Percentiles rank a stretch among this genome's conserved stretches.
These are phyloP conservation scores for Phytophthora vignae DNA, from an alignment of 352 stramenopile species.

Conservation along the genomic window DNA sequence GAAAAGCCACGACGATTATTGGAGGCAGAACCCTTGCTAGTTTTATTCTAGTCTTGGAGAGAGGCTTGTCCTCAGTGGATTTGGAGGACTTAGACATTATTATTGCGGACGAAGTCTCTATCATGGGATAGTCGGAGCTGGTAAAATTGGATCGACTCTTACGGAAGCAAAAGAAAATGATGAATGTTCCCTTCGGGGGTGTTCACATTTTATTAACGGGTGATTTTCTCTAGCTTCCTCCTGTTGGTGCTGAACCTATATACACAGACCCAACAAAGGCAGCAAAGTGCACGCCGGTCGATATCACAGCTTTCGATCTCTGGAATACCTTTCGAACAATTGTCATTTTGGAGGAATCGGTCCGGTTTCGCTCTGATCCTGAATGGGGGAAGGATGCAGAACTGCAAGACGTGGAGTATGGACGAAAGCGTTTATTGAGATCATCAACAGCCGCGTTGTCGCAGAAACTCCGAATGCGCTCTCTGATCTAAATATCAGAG, in stretches of 20 bases:
- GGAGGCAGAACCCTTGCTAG: background rate
- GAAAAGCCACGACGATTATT: slow-evolving; percentile 5
- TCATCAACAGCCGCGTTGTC: slow-evolving; percentile 9
- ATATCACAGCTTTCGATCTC: slow-evolving; percentile 1
- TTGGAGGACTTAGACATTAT: background rate
- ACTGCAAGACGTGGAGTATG: background rate
- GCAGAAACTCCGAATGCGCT: no score
- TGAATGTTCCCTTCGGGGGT: slow-evolving; percentile 3
- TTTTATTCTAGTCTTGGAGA: background rate
- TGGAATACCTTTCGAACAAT: slow-evolving; percentile 1
- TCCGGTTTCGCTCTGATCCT: slow-evolving; percentile 4
- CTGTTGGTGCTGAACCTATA: background rate
- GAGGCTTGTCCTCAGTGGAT: background rate
- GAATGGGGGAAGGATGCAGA: background rate
- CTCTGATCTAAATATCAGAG: background rate
- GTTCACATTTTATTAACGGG: slow-evolving; percentile 7
- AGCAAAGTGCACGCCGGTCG: background rate
- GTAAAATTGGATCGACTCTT: background rate
- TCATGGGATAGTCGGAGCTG: slow-evolving; percentile 4
- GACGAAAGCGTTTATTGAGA: background rate
- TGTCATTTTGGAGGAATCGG: slow-evolving; percentile 6
- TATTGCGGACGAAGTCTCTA: slow-evolving; percentile 4
- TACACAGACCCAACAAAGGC: background rate
- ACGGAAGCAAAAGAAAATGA: background rate
- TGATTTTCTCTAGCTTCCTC: slow-evolving; percentile 8